A percentile compares a stretch with the other conserved stretches of the same genome.
Evolutionary conservation across 148 eudicot species (phyloP).

Genomic region (Chenopodium suecicum): DNA sequence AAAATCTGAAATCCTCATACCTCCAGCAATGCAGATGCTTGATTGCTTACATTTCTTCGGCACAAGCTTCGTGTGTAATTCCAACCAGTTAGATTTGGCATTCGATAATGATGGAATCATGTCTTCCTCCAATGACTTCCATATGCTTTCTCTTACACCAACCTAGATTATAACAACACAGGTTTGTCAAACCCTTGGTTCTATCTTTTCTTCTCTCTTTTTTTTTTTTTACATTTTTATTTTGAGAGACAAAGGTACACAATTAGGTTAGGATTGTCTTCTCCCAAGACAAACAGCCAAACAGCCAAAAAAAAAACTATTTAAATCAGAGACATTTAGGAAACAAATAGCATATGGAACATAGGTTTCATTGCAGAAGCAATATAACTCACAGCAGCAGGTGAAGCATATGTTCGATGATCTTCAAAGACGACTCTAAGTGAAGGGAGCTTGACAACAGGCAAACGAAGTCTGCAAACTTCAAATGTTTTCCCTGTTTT

Average conservation of each 20-base stretch:
- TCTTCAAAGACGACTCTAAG: conserved; percentile 84
- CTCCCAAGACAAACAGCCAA: background rate
- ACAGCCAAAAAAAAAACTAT: conserved; percentile 3
- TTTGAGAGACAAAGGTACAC: no score
- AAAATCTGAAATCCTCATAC: conserved; percentile 44
- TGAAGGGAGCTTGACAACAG: conserved; percentile 68
- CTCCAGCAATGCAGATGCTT: conserved; percentile 91
- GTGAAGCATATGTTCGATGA: conserved; percentile 90
- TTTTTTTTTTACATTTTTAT: no score
- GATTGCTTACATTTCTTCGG: conserved; percentile 59
- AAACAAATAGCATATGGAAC: background rate
- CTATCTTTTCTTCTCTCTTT: no score
- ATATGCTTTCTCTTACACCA: conserved; percentile 62
- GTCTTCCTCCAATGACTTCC: conserved; percentile 89
- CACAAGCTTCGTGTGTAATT: conserved; percentile 62
- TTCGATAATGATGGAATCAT: conserved; percentile 62
- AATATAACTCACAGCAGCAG: conserved; percentile 75
- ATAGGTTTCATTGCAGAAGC: background rate
- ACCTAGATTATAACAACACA: conserved; percentile 39
- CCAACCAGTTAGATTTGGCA: conserved; percentile 84
- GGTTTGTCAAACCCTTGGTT: background rate
- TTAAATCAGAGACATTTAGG: background rate
- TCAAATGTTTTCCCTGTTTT: conserved; percentile 89
- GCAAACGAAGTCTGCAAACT: conserved; percentile 78
- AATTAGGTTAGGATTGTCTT: no score